Percentiles rank a stretch among this genome's conserved stretches.
These are phyloP conservation scores for Macrolepiota albuminosa DNA, from an alignment of 768 basidiomycete species.

Conservation along the genomic window DNA sequence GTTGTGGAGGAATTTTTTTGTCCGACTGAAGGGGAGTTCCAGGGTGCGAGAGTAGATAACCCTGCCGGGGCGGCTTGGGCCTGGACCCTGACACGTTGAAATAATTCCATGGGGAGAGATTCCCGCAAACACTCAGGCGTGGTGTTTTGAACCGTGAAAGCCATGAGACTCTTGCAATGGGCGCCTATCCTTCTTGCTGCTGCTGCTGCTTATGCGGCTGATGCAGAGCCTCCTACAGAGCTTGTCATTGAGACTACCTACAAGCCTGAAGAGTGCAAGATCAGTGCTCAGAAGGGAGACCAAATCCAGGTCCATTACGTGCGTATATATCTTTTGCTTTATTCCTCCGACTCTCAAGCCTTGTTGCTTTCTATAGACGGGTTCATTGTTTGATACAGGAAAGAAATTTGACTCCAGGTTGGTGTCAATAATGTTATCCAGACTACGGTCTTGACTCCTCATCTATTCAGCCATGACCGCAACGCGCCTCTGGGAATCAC, in stretches of 20 bases:
- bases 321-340: constrained; percentile 14
- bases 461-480: constrained; percentile 55
- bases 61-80: neutral
- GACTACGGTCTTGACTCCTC: neutral
- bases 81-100: constrained; percentile 12
- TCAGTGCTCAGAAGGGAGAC: constrained; percentile 58
- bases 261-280: constrained; percentile 50
- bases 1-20: too few species aligned
- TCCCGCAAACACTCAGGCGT: neutral
- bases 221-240: constrained; percentile 35
- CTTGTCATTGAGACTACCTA: constrained; percentile 61
- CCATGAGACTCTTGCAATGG: constrained; percentile 50
- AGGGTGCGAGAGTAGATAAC: too few species aligned
- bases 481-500: constrained; percentile 71
- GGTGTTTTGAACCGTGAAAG: constrained; percentile 9
- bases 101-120: neutral
- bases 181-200: constrained; percentile 46
- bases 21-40: too few species aligned
- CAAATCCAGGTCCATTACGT: constrained; percentile 76
- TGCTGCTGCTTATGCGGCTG: constrained; percentile 38
- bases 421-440: constrained; percentile 10
- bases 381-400: constrained; percentile 70
- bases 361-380: constrained; percentile 47
- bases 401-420: constrained; percentile 90
- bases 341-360: neutral